Evolutionary conservation across 257 asterid species (phyloP).

Genomic region (Craterostigma plantagineum): DNA sequence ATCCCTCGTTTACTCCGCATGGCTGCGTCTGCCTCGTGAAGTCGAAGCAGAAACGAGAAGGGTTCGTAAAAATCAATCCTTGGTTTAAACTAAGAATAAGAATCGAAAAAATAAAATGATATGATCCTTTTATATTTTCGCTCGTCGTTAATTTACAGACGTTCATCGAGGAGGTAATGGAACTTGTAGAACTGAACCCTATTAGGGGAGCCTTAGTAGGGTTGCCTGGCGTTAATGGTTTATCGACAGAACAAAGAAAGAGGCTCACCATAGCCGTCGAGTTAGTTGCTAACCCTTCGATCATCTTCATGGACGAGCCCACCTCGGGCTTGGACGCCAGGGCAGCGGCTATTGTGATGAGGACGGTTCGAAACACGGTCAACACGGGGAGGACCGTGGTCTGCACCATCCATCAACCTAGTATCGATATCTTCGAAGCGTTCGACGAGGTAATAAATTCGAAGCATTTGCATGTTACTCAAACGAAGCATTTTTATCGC

Average conservation of each 20-base stretch:
- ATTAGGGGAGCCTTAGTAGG: constrained; percentile 45
- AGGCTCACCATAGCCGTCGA: constrained; percentile 73
- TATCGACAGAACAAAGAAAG: constrained; percentile 71
- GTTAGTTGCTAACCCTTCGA: constrained; percentile 69
- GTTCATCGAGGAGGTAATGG: constrained; percentile 71
- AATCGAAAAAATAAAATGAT: too few relatives aligned
- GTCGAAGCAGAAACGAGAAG: constrained; percentile 26
- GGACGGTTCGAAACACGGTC: constrained; percentile 63
- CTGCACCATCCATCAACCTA: constrained; percentile 78
- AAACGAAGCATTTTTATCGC: too few relatives aligned
- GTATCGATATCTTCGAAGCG: constrained; percentile 72
- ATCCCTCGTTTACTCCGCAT: constrained; percentile 57
- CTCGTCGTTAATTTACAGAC: constrained; percentile 16
- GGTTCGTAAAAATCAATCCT: neutral
- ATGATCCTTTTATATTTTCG: neutral
- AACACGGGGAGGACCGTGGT: constrained; percentile 76
- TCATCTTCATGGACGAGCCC: constrained; percentile 79
- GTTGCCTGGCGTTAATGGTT: constrained; percentile 58
- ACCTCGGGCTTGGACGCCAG: constrained; percentile 75
- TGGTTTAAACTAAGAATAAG: too few relatives aligned
- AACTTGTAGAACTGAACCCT: constrained; percentile 50
- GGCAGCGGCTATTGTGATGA: constrained; percentile 85
- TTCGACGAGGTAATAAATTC: constrained; percentile 71
- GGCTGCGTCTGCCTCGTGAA: constrained; percentile 45
- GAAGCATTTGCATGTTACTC: too few relatives aligned